Evolutionary conservation across 129 eudicot species (phyloP).

Genomic region (Lonicera japonica): DNA sequence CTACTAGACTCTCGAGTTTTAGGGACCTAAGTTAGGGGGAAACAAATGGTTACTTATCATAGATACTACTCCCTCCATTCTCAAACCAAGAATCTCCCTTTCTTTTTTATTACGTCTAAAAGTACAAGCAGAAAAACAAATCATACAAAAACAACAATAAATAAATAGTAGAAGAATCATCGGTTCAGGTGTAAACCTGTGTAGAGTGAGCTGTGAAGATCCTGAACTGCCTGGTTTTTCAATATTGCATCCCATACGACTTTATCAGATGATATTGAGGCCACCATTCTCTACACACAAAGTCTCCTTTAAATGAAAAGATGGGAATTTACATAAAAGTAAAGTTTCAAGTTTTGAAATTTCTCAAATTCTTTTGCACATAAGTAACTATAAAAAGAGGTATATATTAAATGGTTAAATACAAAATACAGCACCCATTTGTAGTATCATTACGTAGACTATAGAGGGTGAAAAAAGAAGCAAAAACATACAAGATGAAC

Average conservation of each 20-base stretch:
- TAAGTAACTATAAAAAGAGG: background rate
- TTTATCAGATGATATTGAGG: slow-evolving; percentile 48
- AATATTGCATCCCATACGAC: slow-evolving; percentile 61
- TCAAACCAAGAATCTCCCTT: too few relatives aligned
- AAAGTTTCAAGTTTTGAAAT: background rate
- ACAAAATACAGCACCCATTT: too few relatives aligned
- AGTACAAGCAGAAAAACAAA: too few relatives aligned
- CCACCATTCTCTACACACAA: slow-evolving; percentile 39
- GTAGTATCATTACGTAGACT: too few relatives aligned
- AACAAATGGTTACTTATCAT: background rate
- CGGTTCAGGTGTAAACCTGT: slow-evolving; percentile 28
- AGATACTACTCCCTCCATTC: too few relatives aligned
- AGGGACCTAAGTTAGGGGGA: background rate
- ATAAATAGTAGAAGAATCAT: background rate
- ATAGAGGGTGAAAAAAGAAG: too few relatives aligned
- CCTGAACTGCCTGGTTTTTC: slow-evolving; percentile 51
- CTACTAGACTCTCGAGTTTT: background rate
- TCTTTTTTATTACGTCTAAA: too few relatives aligned
- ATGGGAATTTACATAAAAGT: background rate
- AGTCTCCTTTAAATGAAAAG: background rate
- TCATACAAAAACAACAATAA: background rate
- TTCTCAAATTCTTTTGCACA: background rate
- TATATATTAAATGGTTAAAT: too few relatives aligned
- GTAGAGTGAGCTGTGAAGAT: slow-evolving; percentile 33
- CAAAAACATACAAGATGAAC: too few relatives aligned